These are phyloP conservation scores for Ceratocystiopsis minuta DNA, from an alignment of 2,329 filamentous ascomycete genomes.

Conservation along the genomic window DNA sequence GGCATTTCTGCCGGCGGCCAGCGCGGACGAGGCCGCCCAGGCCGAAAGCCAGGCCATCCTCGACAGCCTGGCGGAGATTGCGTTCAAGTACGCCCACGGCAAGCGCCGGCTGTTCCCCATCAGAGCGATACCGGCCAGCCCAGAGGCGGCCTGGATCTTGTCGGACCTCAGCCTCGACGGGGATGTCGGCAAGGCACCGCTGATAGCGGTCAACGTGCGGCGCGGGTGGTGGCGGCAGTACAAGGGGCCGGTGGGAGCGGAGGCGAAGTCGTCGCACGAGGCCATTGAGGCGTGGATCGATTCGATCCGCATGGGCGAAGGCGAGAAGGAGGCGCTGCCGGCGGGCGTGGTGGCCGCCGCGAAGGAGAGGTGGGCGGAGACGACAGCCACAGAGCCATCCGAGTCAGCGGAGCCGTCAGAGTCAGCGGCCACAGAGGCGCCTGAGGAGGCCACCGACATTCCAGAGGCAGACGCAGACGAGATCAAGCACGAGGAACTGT, in stretches of 20 bases:
- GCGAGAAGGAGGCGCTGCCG: conserved; percentile 58
- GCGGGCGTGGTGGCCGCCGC: conserved; percentile 33
- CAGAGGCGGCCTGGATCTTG: conserved; percentile 38
- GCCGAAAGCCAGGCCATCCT: conserved; percentile 38
- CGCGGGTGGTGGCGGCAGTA: conserved; percentile 74
- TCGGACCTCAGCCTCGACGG: conserved; percentile 40
- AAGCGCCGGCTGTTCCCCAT: conserved; percentile 65
- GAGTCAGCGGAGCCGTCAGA: conserved; percentile 4
- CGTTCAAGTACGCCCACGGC: conserved; percentile 52
- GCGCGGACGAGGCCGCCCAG: conserved; percentile 15
- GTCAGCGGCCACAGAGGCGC: conserved; percentile 7
- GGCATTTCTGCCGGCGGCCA: conserved; percentile 40
- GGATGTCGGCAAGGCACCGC: conserved; percentile 33
- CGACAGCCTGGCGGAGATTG: conserved; percentile 49
- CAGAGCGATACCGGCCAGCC: conserved; percentile 48
- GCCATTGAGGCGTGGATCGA: conserved; percentile 77
- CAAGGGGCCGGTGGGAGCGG: conserved; percentile 23
- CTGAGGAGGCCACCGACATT: conserved; percentile 9
- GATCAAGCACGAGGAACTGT: conserved; percentile 26
- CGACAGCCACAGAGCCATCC: conserved; percentile 11
- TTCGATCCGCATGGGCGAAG: conserved; percentile 75
- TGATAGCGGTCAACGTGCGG: conserved; percentile 72
- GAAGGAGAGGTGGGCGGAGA: conserved; percentile 16
- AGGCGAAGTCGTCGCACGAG: conserved; percentile 25
- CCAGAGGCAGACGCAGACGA: conserved; percentile 10